Conservation (phyloP, 192 early-diverging fungal genomes). For the Coemansia sp. region DNA sequence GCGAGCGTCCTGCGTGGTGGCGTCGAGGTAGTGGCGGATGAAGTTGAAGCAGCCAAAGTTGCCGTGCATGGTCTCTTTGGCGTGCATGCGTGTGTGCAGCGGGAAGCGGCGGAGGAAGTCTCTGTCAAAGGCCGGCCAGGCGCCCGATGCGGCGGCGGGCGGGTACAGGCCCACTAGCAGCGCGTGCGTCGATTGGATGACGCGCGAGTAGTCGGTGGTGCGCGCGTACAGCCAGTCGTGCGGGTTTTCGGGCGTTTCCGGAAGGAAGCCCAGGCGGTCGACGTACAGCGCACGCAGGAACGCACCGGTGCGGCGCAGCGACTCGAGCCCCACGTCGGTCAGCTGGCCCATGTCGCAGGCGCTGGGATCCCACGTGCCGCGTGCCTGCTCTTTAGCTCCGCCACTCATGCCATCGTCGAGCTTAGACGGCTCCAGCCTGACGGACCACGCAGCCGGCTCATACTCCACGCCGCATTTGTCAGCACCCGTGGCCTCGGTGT, state of each 20-base stretch:
- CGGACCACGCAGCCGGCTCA: conserved; percentile 31
- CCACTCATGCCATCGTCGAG: not conserved
- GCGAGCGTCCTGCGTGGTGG: not conserved
- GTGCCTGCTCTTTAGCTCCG: not conserved
- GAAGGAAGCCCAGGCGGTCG: conserved; percentile 41
- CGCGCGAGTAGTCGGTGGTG: conserved; percentile 61
- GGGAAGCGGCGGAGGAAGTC: conserved; percentile 21
- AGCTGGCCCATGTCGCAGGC: conserved; percentile 54
- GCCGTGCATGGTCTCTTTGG: conserved; percentile 33
- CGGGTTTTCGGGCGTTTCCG: conserved; percentile 3
- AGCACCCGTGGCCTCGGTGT: conserved; percentile 16
- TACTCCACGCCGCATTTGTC: conserved; percentile 31
- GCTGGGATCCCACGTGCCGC: conserved; percentile 9
- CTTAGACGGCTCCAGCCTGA: conserved; percentile 10
- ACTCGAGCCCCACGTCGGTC: conserved; percentile 53
- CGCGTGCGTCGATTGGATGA: conserved; percentile 62
- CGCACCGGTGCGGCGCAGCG: conserved; percentile 39
- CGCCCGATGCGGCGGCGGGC: not conserved
- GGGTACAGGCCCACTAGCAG: conserved; percentile 60
- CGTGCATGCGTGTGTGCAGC: conserved; percentile 23
- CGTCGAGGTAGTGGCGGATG: conserved; percentile 17
- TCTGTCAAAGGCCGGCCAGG: conserved; percentile 13
- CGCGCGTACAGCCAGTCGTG: conserved; percentile 54
- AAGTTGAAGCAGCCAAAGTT: conserved; percentile 42
- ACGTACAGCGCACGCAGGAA: conserved; percentile 55